phyloP scores from a whole-genome alignment of 352 stramenopile genomes.

The Halophytophthora batemanensis region DNA sequence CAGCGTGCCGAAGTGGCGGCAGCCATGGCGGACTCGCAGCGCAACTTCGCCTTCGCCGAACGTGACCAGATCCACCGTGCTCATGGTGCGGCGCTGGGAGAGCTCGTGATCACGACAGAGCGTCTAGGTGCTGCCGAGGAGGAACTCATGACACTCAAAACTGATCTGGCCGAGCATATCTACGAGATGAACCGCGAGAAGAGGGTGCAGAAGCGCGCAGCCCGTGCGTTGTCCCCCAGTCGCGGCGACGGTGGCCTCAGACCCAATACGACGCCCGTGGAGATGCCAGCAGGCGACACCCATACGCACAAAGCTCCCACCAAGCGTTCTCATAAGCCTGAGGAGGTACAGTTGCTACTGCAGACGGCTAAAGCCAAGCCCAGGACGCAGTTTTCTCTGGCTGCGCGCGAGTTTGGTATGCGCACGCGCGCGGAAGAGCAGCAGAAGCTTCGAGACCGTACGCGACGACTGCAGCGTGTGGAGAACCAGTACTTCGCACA shows the following conservation, averaged over 20 bases:
- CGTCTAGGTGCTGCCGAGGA: constrained; percentile 42
- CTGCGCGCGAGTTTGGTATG: constrained; percentile 49
- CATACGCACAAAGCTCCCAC: constrained; percentile 4
- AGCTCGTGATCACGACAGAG: constrained; percentile 44
- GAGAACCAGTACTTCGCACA: constrained; percentile 54
- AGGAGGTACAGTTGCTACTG: constrained; percentile 14
- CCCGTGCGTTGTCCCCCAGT: constrained; percentile 8
- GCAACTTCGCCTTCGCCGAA: constrained; percentile 61
- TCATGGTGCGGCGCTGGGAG: constrained; percentile 34
- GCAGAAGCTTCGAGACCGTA: constrained; percentile 30
- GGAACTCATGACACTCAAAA: constrained; percentile 57
- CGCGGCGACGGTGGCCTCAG: constrained; percentile 1
- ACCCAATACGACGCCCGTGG: constrained; percentile 14
- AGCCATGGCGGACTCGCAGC: constrained; percentile 60
- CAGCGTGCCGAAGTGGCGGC: constrained; percentile 54
- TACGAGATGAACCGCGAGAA: constrained; percentile 59
- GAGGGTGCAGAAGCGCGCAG: constrained; percentile 33
- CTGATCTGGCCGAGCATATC: constrained; percentile 60
- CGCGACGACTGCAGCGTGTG: constrained; percentile 24
- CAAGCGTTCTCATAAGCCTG: constrained; percentile 2
- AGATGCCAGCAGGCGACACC: not conserved
- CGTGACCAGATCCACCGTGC: constrained; percentile 48
- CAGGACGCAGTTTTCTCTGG: constrained; percentile 52
- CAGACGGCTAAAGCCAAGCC: constrained; percentile 19
- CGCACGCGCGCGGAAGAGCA: constrained; percentile 33